Evolutionary conservation across 208 protist species (phyloP), one percentile per base, ranked within the genome.

Genomic region (Trypanosoma caninum): DNA sequence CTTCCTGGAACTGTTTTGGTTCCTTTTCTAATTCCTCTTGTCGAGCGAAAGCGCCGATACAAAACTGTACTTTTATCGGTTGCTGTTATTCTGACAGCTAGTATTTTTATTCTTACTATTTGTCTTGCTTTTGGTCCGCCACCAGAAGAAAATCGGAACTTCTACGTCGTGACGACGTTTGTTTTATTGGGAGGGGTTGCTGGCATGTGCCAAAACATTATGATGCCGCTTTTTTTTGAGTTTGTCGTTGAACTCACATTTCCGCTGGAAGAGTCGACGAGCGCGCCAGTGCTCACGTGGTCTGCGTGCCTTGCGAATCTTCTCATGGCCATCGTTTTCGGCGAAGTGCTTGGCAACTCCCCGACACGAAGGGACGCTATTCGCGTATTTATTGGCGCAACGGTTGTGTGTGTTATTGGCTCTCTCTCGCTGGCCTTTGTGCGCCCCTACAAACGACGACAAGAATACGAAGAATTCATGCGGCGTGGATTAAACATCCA

Each of bases 141-240:
- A n/a, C 70, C 73, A 14, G 18, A 74, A n/a, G 56, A 70, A 3
- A 56, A 79, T 23, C 45, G 55, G 16, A 57, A 0, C 14, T 82
- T 84, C 61, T 90, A 80, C 56, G 69, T 76, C 20, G 18, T 59
- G 1, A 48, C 75, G 0, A 51, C 73, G 1, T 87, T 90, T 70
- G 37, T 85, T 48, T 63, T 76, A 0, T 87, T 77, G 77, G 80
- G 79, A 38, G 80, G 77, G 9, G 46, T 90, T 0, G 74, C 78
- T 0, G 84, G 84, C 0, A 22, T 91, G 1, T 91, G 77, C 33
- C 80, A 86, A 65, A 91, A 91, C 62, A 82, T 84, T 31, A 84
- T 86, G 75, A 84, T 91, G 78, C 84, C 84, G 7, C 61, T 91
- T 45, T 82, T 87, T 74, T 91, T 88, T 68, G 80, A 91, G 64